A percentile compares a stretch with the other conserved stretches of the same genome.
Evolutionary conservation across 2,329 filamentous ascomycete species (phyloP).

Genomic region (Fusarium torreyae): DNA sequence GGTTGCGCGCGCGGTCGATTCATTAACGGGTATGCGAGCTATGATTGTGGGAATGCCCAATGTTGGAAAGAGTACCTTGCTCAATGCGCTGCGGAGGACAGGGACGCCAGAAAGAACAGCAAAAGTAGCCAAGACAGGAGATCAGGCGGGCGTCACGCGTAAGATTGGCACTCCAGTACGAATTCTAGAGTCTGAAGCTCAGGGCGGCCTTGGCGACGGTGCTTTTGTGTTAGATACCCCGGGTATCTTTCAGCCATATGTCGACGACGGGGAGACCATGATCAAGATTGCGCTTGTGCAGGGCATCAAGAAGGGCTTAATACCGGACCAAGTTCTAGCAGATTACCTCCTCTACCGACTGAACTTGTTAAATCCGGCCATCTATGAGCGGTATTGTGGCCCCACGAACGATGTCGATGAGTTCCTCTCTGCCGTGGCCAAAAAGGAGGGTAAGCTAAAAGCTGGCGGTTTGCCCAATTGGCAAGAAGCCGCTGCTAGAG

Average conservation of each 20-base stretch:
- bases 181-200: conserved; percentile 67
- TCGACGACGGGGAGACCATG: conserved; percentile 89
- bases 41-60: conserved; percentile 98
- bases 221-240: conserved; percentile 94
- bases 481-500: conserved; percentile 82
- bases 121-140: conserved; percentile 86
- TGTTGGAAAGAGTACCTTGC: conserved; percentile 94
- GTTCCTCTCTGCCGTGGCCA: conserved; percentile 80
- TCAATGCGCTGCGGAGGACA: conserved; percentile 84
- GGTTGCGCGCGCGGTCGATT: conserved; percentile 58
- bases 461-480: conserved; percentile 80
- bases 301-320: conserved; percentile 89
- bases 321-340: conserved; percentile 82
- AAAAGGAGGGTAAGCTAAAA: conserved; percentile 80
- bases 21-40: conserved; percentile 85
- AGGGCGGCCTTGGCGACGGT: conserved; percentile 65
- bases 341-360: conserved; percentile 92
- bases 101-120: conserved; percentile 65
- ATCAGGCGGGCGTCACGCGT: conserved; percentile 90
- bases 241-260: conserved; percentile 94
- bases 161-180: conserved; percentile 88
- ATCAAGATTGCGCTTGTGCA: conserved; percentile 94
- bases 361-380: conserved; percentile 74
- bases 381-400: conserved; percentile 74
- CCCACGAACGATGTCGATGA: conserved; percentile 89